These are phyloP conservation scores for Phaeoacremonium minimum DNA, from an alignment of 2,329 filamentous ascomycete species.

Conservation along the genomic window DNA sequence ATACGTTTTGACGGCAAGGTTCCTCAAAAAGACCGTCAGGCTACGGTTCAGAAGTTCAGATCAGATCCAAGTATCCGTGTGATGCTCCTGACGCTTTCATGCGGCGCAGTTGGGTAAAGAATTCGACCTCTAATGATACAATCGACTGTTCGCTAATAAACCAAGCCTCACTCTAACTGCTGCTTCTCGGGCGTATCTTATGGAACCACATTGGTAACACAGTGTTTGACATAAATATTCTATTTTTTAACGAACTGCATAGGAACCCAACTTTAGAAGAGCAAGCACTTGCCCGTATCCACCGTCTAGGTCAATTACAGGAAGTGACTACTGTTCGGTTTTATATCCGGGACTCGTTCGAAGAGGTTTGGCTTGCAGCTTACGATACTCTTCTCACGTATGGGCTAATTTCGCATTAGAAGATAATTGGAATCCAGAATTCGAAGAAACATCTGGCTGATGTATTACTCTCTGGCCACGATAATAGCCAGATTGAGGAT, in stretches of 20 bases:
- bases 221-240: neutral
- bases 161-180: constrained; percentile 39
- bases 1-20: constrained; percentile 44
- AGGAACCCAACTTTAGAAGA: constrained; percentile 25
- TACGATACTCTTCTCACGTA: neutral
- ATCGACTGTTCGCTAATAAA: neutral
- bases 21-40: constrained; percentile 32
- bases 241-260: neutral
- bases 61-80: constrained; percentile 29
- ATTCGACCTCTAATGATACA: neutral
- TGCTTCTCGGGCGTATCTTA: constrained; percentile 40
- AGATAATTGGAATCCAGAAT: neutral
- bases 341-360: constrained; percentile 18
- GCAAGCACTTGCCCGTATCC: constrained; percentile 20
- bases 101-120: constrained; percentile 45
- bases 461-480: neutral
- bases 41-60: constrained; percentile 33
- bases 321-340: constrained; percentile 21
- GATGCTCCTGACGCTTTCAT: constrained; percentile 44
- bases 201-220: constrained; percentile 44
- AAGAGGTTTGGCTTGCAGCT: constrained; percentile 14
- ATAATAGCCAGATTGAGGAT: too few relatives aligned
- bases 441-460: neutral
- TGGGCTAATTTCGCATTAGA: neutral
- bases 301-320: constrained; percentile 18